Conservation (phyloP, 768 basidiomycete species). For the Rhizopogon vesiculosus region DNA sequence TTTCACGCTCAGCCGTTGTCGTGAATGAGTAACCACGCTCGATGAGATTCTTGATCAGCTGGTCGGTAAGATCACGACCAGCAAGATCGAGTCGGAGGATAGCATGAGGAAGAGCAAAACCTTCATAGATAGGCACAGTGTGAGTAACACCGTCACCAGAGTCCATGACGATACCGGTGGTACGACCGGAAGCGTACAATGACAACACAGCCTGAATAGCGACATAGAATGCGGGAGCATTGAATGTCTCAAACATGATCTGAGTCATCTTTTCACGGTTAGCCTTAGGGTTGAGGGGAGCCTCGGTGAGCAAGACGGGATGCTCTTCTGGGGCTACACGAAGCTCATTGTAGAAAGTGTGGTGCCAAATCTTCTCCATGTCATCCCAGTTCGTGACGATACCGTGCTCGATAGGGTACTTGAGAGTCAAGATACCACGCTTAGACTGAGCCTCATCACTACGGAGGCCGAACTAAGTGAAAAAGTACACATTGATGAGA, state of each 20-base stretch:
- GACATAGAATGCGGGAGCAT: constrained; percentile 71
- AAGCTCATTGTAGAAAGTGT: constrained; percentile 88
- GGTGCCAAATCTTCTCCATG: constrained; percentile 99
- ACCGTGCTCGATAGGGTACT: constrained; percentile 93
- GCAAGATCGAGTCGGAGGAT: constrained; percentile 90
- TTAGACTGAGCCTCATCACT: constrained; percentile 93
- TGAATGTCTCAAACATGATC: constrained; percentile 80
- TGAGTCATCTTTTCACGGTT: constrained; percentile 77
- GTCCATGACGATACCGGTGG: constrained; percentile 92
- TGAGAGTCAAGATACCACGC: constrained; percentile 90
- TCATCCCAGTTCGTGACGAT: constrained; percentile 99
- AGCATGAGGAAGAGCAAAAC: constrained; percentile 88
- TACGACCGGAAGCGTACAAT: constrained; percentile 90
- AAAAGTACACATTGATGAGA: constrained; percentile 1
- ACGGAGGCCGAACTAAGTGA: constrained; percentile 6
- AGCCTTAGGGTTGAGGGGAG: constrained; percentile 68
- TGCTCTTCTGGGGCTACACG: constrained; percentile 77
- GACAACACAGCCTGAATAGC: constrained; percentile 72
- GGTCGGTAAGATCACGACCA: constrained; percentile 88
- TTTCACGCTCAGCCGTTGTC: constrained; percentile 90
- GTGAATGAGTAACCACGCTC: constrained; percentile 95
- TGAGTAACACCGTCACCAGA: constrained; percentile 96
- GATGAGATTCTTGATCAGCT: constrained; percentile 76
- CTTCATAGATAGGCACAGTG: constrained; percentile 96
- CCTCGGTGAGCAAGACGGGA: constrained; percentile 67